Evolutionary conservation across 495 filamentous ascomycete species (phyloP), one percentile per base, ranked within the genome.

Genomic region (Baudoinia panamericana): DNA sequence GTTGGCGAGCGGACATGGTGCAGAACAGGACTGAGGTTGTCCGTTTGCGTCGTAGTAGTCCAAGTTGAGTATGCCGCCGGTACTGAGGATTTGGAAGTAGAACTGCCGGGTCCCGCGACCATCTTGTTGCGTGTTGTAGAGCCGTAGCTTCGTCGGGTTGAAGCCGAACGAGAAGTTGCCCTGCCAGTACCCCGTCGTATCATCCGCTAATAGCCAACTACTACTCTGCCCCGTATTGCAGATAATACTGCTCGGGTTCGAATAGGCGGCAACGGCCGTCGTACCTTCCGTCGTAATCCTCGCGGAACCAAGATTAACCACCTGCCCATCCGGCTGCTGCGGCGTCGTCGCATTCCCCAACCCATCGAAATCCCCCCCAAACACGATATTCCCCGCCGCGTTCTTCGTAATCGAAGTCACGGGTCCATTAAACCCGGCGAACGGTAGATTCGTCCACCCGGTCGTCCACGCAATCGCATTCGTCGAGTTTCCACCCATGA

Each of bases 11-110:
- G 84, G 80, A 47, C 90, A 99, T 45, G 69, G 63, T 35, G 71
- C 73, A 25, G 86, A 82, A 60, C 90, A 97, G 33, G 64, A 70
- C 21, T 63, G 62, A 29, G 73, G 61, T 1, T 73, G 71, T 0
- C 80, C 78, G 1, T 61, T 67, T 0, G 80, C 74, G 55, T 94
- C 84, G 31, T 72, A 79, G 48, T 85, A 95, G 26, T 86, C 93
- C 48, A 97, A 70, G 58, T 96, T 95, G 82, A 96, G 84, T 55
- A 96, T 94, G 23, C 92, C 92, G 52, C 80, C 77, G 51, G 85
- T 74, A 4, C 85, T 84, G 22, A 85, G 60, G 15, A 82, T 77
- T 21, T 82, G 82, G 53, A 84, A 86, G 25, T 84, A 72, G 64
- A 83, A 97, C 12, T 73, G 74, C 59, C 80, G 77, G 6, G 90